phyloP scores from a whole-genome alignment of 805 yeast species.

The Candida yuanshanica region DNA sequence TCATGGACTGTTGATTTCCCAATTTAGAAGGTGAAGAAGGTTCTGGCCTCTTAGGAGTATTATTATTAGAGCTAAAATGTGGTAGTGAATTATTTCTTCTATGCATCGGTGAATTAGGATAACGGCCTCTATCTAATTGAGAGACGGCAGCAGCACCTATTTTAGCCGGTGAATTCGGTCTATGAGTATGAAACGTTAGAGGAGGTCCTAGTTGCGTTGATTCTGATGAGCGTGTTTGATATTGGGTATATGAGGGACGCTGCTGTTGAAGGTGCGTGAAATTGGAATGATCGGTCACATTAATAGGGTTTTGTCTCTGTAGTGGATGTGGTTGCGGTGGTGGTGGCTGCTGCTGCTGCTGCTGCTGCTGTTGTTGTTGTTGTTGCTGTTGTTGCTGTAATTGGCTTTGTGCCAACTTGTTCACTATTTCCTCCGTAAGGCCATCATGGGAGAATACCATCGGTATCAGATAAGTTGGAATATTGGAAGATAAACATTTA shows the following conservation, averaged over 20 bases:
- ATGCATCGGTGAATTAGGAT: constrained; percentile 26
- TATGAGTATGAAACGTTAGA: constrained; percentile 12
- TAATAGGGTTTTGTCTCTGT: too few species aligned
- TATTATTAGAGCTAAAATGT: constrained; percentile 2
- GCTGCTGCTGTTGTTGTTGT: constrained; percentile 4
- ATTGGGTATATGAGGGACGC: constrained; percentile 1
- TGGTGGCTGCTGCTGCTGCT: constrained; percentile 1
- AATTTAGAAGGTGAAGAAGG: constrained; percentile 8
- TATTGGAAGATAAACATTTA: constrained; percentile 50
- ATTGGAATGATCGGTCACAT: too few species aligned
- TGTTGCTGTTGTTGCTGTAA: constrained; percentile 5
- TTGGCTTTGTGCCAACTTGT: constrained; percentile 9
- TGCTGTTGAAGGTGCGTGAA: constrained; percentile 4
- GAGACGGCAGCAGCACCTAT: constrained; percentile 73
- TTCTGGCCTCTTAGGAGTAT: constrained; percentile 17
- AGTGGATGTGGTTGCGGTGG: background rate
- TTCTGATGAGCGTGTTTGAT: constrained; percentile 3
- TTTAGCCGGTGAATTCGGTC: constrained; percentile 63
- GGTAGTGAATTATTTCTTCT: constrained; percentile 38
- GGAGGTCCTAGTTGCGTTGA: constrained; percentile 18
- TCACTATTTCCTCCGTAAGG: constrained; percentile 13
- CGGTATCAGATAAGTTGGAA: constrained; percentile 64
- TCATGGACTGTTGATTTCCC: constrained; percentile 18
- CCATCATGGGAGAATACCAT: constrained; percentile 41
- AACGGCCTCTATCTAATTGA: constrained; percentile 26